Evolutionary conservation across 345 rosid genomes (phyloP), one percentile per base, ranked within the genome.

Genomic region (Populus pruinosa): DNA sequence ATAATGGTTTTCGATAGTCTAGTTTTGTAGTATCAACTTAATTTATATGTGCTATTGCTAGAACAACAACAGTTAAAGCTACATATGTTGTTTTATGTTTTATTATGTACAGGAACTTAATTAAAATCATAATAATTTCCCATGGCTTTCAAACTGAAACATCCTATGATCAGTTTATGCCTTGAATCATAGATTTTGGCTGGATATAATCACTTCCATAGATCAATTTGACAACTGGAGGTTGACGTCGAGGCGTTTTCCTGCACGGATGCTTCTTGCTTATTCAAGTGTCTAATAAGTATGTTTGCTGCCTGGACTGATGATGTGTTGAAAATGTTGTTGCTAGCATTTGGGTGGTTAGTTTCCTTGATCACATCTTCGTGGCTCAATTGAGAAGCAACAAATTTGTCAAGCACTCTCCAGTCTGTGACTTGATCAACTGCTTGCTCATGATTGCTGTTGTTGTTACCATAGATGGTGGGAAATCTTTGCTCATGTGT

Each of bases 391-490:
- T 96, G 99, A 72, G 96, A 96, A 20, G 99, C 99, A 9, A 96
- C 98, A 78, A 96, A 96, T 81, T 96, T 94, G 85, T 96, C 98
- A 20, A 96, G 92, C 13, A 94, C 92, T 70, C 99, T 86, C 99
- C 99, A 96, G 78, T 96, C 99, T 0, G 92, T 94, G 69, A 90
- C 90, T 85, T 91, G 93, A 73, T 93, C 97, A 36, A 47, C 88
- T 13, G 74, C 82, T 14, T 79, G 83, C 69, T 87, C 90, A 25
- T 75, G 13, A 39, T 69, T 78, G 43, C 55, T 83, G 36, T 59
- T 70, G 63, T 77, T 83, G 81, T 66, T 86, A 21, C 50, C 55
- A 55, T 36, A 78, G 21, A 78, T 14, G 35, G 76, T 36, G 38
- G 27, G 80, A 83, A 90, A 85, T 53, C 73, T 86, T 35, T 83